A percentile compares a stretch with the other conserved stretches of the same genome.
These are phyloP conservation scores for Metschnikowia rubicola DNA, from an alignment of 805 yeast species.

Conservation along the genomic window DNA sequence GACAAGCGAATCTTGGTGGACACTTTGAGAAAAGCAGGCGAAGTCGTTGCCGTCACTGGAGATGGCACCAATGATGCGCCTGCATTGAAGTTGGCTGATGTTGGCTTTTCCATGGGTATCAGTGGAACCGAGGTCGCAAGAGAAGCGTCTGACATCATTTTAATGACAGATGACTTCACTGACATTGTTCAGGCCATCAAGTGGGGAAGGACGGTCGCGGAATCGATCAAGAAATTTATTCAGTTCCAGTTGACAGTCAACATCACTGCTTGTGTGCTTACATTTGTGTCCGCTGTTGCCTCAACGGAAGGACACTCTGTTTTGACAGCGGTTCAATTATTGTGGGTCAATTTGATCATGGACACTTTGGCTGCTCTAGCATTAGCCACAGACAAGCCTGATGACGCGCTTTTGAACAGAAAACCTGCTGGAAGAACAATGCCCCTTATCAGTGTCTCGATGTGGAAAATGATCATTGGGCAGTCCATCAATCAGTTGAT, in stretches of 20 bases:
- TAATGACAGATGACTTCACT: conserved; percentile 91
- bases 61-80: conserved; percentile 99
- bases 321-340: conserved; percentile 91
- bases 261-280: conserved; percentile 90
- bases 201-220: conserved; percentile 98
- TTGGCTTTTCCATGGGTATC: conserved; percentile 98
- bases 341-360: conserved; percentile 98
- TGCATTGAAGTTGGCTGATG: conserved; percentile 93
- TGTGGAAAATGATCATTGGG: conserved; percentile 98
- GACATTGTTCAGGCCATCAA: conserved; percentile 95
- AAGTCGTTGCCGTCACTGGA: conserved; percentile 98
- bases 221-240: conserved; percentile 89
- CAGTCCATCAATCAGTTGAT: conserved; percentile 76
- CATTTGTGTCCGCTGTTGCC: conserved; percentile 91
- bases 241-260: conserved; percentile 97
- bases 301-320: conserved; percentile 78
- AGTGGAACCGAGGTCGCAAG: conserved; percentile 98
- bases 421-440: conserved; percentile 80
- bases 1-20: conserved; percentile 88
- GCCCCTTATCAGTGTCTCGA: conserved; percentile 80
- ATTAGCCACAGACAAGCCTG: conserved; percentile 95
- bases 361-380: conserved; percentile 98
- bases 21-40: conserved; percentile 72
- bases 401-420: conserved; percentile 69
- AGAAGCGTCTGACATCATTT: conserved; percentile 90